Base-by-base conservation (phyloP, 2,329 filamentous ascomycete genomes). In the Clarireedia paspali region DNA sequence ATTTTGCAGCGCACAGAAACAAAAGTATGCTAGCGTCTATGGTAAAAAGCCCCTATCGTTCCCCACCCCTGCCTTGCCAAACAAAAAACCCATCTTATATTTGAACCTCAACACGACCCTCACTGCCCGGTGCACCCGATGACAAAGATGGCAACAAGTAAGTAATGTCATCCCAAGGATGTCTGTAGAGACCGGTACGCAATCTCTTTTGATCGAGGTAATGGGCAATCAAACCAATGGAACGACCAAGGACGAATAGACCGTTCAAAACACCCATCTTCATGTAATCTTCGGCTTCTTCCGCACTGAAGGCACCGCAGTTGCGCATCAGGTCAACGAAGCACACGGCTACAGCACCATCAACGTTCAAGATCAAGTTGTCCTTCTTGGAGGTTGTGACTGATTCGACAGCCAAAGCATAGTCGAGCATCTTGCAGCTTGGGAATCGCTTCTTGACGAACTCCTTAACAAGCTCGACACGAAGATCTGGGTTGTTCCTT, bases 351-450 rank as follows among this genome's bases (percentile, higher is more conserved):
- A 99, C 88, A 74, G 90, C 96, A 68, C 94, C 94, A 72, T 97
- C 94, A 58, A 99, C 94, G 81, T 99, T 99, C 70, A 99, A 86
- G 68, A 99, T 99, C 66, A 99, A 84, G 82, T 97, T 99, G 79
- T 99, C 94, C 84, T 99, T 99, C 89, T 99, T 99, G 64, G 91
- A 96, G 50, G 94, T 99, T 55, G 94, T 99, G 63, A 99, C 94
- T 10, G 88, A 89, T 84, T 99, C 94, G 65, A 99, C 94, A 47
- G 94, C 94, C 70, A 99, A 84, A 65, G 94, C 94, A 74, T 96
- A 99, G 79, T 99, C 94, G 72, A 99, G 90, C 72, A 97, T 85
- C 84, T 97, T 97, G 83, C 89, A 90, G 78, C 78, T 91, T 67
- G 94, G 91, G 87, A 99, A 99, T 79, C 94, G 90, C 81, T 91